Evolutionary conservation across 306 rosid species (phyloP).

Genomic region (Ziziphus jujuba): DNA sequence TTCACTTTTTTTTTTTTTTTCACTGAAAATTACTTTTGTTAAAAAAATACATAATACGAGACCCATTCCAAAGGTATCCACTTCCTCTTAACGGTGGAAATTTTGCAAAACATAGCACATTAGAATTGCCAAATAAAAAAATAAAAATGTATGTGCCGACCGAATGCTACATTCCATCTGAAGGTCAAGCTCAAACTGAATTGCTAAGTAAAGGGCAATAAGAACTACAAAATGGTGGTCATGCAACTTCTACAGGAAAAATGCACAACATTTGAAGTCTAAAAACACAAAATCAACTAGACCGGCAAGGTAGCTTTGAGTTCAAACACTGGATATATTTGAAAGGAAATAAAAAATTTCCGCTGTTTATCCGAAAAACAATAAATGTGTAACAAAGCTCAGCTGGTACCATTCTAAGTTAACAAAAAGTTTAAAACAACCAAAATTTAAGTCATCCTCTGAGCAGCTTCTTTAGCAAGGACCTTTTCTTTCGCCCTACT

Average conservation of each 20-base stretch:
- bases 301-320: constrained; percentile 2
- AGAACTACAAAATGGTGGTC: too few species aligned
- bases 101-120: too few species aligned
- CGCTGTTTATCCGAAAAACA: not conserved
- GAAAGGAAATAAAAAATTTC: constrained; percentile 14
- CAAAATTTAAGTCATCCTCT: constrained; percentile 51
- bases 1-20: too few species aligned
- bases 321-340: not conserved
- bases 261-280: not conserved
- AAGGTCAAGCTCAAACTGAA: too few species aligned
- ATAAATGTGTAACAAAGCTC: not conserved
- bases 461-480: constrained; percentile 81
- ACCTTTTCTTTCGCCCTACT: constrained; percentile 71
- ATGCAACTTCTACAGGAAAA: not conserved
- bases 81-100: too few species aligned
- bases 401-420: not conserved
- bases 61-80: too few species aligned
- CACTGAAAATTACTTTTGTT: too few species aligned
- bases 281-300: not conserved
- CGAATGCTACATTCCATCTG: too few species aligned
- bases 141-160: too few species aligned
- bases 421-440: not conserved
- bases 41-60: too few species aligned
- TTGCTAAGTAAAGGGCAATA: too few species aligned
- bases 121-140: too few species aligned